Evolutionary conservation across 2,329 filamentous ascomycete species (phyloP).

Genomic region (Pyrenophora graminea): DNA sequence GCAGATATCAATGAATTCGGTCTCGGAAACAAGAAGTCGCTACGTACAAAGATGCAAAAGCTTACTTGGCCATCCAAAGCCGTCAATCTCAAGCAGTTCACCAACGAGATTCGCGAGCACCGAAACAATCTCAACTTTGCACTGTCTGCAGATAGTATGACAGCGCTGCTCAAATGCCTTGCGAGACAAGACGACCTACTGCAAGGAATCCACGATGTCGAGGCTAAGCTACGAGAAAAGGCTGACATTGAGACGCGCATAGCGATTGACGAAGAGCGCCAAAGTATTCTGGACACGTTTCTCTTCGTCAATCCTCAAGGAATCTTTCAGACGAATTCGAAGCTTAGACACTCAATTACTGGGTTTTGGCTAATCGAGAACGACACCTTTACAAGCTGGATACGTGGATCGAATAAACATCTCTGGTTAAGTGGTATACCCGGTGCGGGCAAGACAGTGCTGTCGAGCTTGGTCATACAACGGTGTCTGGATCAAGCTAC

Average conservation of each 20-base stretch:
- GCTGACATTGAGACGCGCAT: slow-evolving; percentile 9
- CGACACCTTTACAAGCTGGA: slow-evolving; percentile 7
- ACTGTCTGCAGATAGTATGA: slow-evolving; percentile 10
- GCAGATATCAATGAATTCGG: slow-evolving; percentile 1
- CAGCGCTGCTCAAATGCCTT: slow-evolving; percentile 3
- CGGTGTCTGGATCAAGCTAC: neutral
- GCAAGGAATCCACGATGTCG: neutral
- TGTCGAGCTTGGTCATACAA: slow-evolving; percentile 12
- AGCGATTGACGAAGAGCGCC: slow-evolving; percentile 2
- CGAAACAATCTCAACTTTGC: slow-evolving; percentile 6
- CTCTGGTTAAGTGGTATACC: slow-evolving; percentile 18
- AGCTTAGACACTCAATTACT: neutral
- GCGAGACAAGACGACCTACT: slow-evolving; percentile 4
- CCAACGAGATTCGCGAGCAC: slow-evolving; percentile 2
- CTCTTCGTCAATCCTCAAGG: slow-evolving; percentile 6
- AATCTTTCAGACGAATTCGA: neutral
- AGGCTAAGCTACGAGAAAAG: neutral
- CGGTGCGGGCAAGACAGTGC: slow-evolving; percentile 18
- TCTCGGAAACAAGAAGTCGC: no score
- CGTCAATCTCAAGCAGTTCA: slow-evolving; percentile 4
- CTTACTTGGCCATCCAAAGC: slow-evolving; percentile 11
- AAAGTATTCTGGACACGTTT: slow-evolving; percentile 10
- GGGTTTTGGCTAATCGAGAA: slow-evolving; percentile 13
- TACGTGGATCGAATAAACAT: neutral
- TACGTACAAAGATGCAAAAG: neutral